phyloP scores from a whole-genome alignment of 1,284 basidiomycete species.

The Dichomitus squalens region DNA sequence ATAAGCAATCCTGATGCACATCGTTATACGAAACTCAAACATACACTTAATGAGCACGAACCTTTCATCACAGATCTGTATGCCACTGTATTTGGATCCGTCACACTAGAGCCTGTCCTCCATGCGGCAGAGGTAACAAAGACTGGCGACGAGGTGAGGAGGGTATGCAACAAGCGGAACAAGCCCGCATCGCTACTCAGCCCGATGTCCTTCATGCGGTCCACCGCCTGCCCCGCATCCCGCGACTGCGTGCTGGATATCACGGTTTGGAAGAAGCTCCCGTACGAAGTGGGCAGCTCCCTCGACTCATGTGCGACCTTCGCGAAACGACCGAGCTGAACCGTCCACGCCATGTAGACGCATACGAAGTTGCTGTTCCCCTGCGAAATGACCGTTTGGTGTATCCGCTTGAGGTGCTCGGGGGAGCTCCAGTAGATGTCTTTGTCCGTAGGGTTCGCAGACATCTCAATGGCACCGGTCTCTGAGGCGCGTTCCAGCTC shows the following conservation, averaged over 20 bases:
- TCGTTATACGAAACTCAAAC: slow-evolving; percentile 7
- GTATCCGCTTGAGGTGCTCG: slow-evolving; percentile 56
- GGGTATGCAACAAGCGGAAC: slow-evolving; percentile 53
- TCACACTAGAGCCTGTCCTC: slow-evolving; percentile 66
- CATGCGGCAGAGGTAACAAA: slow-evolving; percentile 75
- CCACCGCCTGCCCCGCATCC: slow-evolving; percentile 53
- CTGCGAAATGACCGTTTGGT: slow-evolving; percentile 62
- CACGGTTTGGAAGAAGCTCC: slow-evolving; percentile 58
- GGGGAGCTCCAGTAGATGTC: slow-evolving; percentile 62
- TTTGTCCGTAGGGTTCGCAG: slow-evolving; percentile 46
- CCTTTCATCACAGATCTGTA: slow-evolving; percentile 87
- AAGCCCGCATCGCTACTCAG: slow-evolving; percentile 58
- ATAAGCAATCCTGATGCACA: slow-evolving; percentile 63
- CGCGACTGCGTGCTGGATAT: slow-evolving; percentile 51
- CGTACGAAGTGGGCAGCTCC: slow-evolving; percentile 55
- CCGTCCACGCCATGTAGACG: slow-evolving; percentile 79
- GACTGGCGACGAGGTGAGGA: slow-evolving; percentile 69
- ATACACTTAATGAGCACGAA: slow-evolving; percentile 31
- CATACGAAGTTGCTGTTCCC: slow-evolving; percentile 64
- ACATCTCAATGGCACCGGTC: slow-evolving; percentile 52
- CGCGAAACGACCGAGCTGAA: slow-evolving; percentile 67
- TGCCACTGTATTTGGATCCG: slow-evolving; percentile 80
- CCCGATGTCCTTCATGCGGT: slow-evolving; percentile 56
- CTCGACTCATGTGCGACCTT: slow-evolving; percentile 45
- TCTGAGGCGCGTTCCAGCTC: slow-evolving; percentile 79